Base-by-base conservation (phyloP, 345 rosid species). In the Sapria himalayana region DNA sequence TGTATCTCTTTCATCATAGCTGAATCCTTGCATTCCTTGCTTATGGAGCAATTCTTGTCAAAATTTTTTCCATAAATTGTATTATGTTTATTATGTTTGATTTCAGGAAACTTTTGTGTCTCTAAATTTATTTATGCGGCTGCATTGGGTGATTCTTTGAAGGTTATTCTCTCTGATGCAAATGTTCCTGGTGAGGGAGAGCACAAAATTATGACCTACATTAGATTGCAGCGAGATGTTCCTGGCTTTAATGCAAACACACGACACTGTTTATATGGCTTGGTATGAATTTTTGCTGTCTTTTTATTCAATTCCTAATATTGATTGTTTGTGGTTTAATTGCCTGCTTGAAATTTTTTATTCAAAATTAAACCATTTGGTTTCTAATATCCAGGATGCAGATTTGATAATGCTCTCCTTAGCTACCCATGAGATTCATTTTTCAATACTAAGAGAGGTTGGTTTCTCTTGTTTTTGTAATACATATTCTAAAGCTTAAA, bases 171-270 rank as follows among this genome's bases (percentile, higher is more conserved):
- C 61, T 89, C 99, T 56, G 99, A 89, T 63, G 52, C 99, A 5
- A 89, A 89, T 57, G 95, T 73, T 44, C 76, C 82, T 54, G 99
- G 99, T 3, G 99, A 91, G 60, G 99, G 96, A 66, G 99, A 91
- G 58, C 96, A 91, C 71, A 84, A 91, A 67, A 68, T 91, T 55
- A 84, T 91, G 99, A 65, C 92, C 22, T 91, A 74, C 62, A 80
- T 91, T 43, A 78, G 96, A 42, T 73, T 55, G 41, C 96, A 91
- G 52, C 81, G 92, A 19, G 72, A 73, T 60, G 64, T 61, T 65
- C 64, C 78, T 43, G 92, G 99, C 51, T 91, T 77, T 47, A 58
- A 80, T 63, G 93, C 94, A n/a, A 91, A 84, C 57, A 80, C 99
- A 22, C 73, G 68, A 29, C 96, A 91, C 39, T 91, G 99, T 63